Conservation (phyloP, 2,329 filamentous ascomycete species). For the Arthrobotrys musiformis region DNA sequence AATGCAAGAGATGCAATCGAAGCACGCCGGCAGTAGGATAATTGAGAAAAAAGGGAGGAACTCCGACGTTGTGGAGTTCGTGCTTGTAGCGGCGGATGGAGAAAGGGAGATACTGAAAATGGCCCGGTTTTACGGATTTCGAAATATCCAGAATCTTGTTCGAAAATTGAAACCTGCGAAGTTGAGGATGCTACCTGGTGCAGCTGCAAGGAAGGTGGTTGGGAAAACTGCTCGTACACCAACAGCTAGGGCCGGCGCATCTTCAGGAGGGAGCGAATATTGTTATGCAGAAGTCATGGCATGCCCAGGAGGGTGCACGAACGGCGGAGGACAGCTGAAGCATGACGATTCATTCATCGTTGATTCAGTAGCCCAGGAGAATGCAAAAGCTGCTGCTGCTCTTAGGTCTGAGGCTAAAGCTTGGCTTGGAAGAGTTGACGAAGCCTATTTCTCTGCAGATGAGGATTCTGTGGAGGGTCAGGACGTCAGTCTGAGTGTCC, state of each 20-base stretch:
- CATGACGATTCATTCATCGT: slow-evolving; percentile 77
- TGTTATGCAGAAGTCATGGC: slow-evolving; percentile 84
- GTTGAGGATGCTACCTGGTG: slow-evolving; percentile 75
- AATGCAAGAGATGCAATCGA: slow-evolving; percentile 77
- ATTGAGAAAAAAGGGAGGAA: slow-evolving; percentile 81
- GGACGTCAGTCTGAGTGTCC: slow-evolving; percentile 57
- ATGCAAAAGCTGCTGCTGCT: slow-evolving; percentile 68
- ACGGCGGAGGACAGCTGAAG: slow-evolving; percentile 95
- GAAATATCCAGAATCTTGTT: slow-evolving; percentile 98
- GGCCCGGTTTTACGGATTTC: slow-evolving; percentile 94
- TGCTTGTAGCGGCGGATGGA: slow-evolving; percentile 43
- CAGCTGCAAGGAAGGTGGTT: slow-evolving; percentile 64
- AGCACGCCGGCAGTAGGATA: slow-evolving; percentile 77
- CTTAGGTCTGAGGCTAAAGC: slow-evolving; percentile 75
- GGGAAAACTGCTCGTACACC: slow-evolving; percentile 60
- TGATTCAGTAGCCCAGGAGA: slow-evolving; percentile 25
- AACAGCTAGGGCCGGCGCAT: slow-evolving; percentile 61
- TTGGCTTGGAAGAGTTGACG: slow-evolving; percentile 84
- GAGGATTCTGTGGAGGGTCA: slow-evolving; percentile 58
- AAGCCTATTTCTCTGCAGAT: slow-evolving; percentile 81
- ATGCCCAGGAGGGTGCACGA: slow-evolving; percentile 97
- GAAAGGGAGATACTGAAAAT: slow-evolving; percentile 69
- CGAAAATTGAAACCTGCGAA: slow-evolving; percentile 86
- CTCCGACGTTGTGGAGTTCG: slow-evolving; percentile 87
- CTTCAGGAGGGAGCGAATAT: slow-evolving; percentile 44